A percentile compares a stretch with the other conserved stretches of the same genome.
These are phyloP conservation scores for Mitragyna speciosa DNA, from an alignment of 257 asterid species.

Conservation along the genomic window DNA sequence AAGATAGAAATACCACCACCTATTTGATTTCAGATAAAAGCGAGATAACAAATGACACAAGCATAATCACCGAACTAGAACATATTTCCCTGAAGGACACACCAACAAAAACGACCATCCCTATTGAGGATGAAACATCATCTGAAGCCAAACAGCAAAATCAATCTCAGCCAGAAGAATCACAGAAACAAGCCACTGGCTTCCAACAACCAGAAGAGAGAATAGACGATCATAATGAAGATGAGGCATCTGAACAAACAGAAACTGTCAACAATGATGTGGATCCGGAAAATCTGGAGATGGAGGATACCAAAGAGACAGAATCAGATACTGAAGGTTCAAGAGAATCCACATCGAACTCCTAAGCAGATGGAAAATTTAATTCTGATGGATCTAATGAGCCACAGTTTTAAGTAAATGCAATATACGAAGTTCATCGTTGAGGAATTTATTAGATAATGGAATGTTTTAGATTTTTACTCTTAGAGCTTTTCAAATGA, in stretches of 20 bases:
- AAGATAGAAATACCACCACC: conserved; percentile 13
- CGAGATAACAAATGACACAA: neutral
- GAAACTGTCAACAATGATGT: conserved; percentile 21
- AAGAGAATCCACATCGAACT: conserved; percentile 8
- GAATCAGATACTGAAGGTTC: conserved; percentile 25
- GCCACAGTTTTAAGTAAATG: conserved; percentile 31
- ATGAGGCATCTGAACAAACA: conserved; percentile 22
- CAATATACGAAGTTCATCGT: neutral
- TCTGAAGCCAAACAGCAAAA: conserved; percentile 4
- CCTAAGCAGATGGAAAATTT: conserved; percentile 24
- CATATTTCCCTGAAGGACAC: conserved; percentile 13
- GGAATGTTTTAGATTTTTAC: neutral
- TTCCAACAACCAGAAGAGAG: conserved; percentile 17
- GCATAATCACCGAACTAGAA: conserved; percentile 3
- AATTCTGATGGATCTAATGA: conserved; percentile 19
- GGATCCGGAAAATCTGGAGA: conserved; percentile 18
- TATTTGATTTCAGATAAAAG: conserved; percentile 10
- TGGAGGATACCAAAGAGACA: conserved; percentile 29
- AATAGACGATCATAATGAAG: conserved; percentile 15
- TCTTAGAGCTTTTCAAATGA: neutral
- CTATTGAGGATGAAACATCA: conserved; percentile 12
- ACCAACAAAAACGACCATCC: neutral
- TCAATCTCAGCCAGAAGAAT: conserved; percentile 5
- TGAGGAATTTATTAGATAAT: neutral
- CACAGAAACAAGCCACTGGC: conserved; percentile 12